Evolutionary conservation across 257 asterid species (phyloP).

Genomic region (Nicotiana noctiflora): DNA sequence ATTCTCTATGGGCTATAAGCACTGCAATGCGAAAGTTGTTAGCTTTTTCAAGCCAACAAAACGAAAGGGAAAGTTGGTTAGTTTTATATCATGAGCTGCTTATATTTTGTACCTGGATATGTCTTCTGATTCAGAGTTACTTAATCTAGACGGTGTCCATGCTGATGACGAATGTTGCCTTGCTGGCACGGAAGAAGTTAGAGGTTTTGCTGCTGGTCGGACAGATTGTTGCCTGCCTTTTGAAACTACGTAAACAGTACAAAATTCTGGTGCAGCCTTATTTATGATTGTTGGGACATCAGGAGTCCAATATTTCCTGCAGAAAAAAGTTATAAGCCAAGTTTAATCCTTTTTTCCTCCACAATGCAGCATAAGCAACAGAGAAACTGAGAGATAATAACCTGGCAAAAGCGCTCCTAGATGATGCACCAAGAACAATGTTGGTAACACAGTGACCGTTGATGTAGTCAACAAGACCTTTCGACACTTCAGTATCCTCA

Average conservation of each 20-base stretch:
- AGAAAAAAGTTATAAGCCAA: conserved; percentile 14
- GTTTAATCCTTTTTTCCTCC: neutral
- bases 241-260: conserved; percentile 59
- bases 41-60: neutral
- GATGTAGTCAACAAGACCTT: conserved; percentile 52
- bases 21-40: too few relatives aligned
- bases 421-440: conserved; percentile 65
- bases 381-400: conserved; percentile 3
- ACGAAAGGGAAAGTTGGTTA: neutral
- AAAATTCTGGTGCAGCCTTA: conserved; percentile 69
- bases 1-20: neutral
- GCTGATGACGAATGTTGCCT: conserved; percentile 12
- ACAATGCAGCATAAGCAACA: neutral
- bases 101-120: conserved; percentile 30
- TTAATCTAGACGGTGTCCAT: conserved; percentile 11
- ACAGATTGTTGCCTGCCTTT: conserved; percentile 52
- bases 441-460: conserved; percentile 31
- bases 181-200: conserved; percentile 12
- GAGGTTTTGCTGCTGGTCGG: conserved; percentile 44
- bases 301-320: conserved; percentile 47
- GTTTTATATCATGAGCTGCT: neutral
- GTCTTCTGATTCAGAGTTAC: conserved; percentile 24
- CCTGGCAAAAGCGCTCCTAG: conserved; percentile 37
- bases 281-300: conserved; percentile 60
- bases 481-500: conserved; percentile 49